Evolutionary conservation across 257 asterid species (phyloP), one percentile per base, ranked within the genome.

Genomic region (Lantana camara): DNA sequence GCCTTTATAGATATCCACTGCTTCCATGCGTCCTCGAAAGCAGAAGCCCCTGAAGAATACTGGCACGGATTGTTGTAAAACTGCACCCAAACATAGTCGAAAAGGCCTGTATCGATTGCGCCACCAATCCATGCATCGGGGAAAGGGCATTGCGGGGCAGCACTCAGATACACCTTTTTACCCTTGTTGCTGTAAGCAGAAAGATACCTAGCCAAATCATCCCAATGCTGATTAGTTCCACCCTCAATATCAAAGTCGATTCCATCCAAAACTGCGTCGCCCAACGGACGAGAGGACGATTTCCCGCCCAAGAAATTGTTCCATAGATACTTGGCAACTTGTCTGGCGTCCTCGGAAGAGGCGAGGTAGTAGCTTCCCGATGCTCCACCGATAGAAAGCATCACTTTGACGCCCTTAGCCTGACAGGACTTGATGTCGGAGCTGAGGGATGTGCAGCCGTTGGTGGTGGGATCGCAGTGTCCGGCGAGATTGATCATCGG

Each of bases 51-150:
- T 0, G 68, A 70, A 16, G 63, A 53, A 42, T 69, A 73, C 32
- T 80, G 82, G 40, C 80, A 76, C 19, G 78, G 78, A 35, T 80
- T 76, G 63, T 80, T 80, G 9, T 76, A 80, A 41, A 80, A 76
- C 51, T 80, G 85, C 1, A 80, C 76, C 82, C 85, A 80, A 32
- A 80, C 85, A 70, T 80, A 80, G 67, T 80, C 78, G 30, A 80
- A 80, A 30, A 80, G 66, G 11, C 82, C 80, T 3, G 82, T 76
- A 20, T 63, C 21, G 19, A 80, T 71, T 1, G 85, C 80, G 6
- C 62, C 73, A 3, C 82, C 82, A 3, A 80, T 34, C 38, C 38
- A 51, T 0, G 44, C 51, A 70, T 79, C 85, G 8, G 82, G 85
- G 22, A 64, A 79, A 9, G 82, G 85, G 57, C 79, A 75, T 29